Conservation (phyloP, 2,329 filamentous ascomycete genomes). For the Biscogniauxia sp. region DNA sequence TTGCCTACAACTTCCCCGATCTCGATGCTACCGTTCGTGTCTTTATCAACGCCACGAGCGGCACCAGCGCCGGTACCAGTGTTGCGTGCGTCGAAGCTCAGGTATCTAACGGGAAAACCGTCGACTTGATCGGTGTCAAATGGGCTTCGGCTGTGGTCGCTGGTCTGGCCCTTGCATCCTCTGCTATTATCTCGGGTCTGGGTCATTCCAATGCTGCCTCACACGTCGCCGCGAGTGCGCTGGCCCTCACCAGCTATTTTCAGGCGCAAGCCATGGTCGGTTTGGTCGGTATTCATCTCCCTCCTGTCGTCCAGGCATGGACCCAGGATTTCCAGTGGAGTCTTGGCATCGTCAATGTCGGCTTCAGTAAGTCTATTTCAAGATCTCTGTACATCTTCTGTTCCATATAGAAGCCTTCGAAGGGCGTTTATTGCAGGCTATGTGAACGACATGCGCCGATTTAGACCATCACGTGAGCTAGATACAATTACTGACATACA, state of each 20-base stretch:
- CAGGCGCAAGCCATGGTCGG: constrained; percentile 91
- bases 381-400: neutral
- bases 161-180: constrained; percentile 77
- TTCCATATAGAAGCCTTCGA: neutral
- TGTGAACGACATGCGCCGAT: too few relatives aligned
- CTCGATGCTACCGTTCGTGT: constrained; percentile 83
- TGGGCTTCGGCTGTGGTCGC: constrained; percentile 89
- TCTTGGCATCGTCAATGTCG: constrained; percentile 87
- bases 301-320: constrained; percentile 88
- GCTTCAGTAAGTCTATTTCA: constrained; percentile 49
- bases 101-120: constrained; percentile 88
- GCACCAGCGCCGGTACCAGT: constrained; percentile 48
- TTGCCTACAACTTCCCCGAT: constrained; percentile 88
- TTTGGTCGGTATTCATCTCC: constrained; percentile 75
- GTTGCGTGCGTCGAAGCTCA: constrained; percentile 86
- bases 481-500: constrained; percentile 10
- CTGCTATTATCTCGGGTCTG: constrained; percentile 83
- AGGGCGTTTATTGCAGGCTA: neutral
- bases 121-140: constrained; percentile 82
- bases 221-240: constrained; percentile 88
- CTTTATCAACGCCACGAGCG: constrained; percentile 70
- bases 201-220: constrained; percentile 93
- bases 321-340: constrained; percentile 98
- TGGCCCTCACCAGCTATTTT: constrained; percentile 94
- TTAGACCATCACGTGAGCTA: neutral